A percentile compares a stretch with the other conserved stretches of the same genome.
These are phyloP conservation scores for Chlamydomonas incerta DNA, from an alignment of 139 green algal genomes.

Conservation along the genomic window DNA sequence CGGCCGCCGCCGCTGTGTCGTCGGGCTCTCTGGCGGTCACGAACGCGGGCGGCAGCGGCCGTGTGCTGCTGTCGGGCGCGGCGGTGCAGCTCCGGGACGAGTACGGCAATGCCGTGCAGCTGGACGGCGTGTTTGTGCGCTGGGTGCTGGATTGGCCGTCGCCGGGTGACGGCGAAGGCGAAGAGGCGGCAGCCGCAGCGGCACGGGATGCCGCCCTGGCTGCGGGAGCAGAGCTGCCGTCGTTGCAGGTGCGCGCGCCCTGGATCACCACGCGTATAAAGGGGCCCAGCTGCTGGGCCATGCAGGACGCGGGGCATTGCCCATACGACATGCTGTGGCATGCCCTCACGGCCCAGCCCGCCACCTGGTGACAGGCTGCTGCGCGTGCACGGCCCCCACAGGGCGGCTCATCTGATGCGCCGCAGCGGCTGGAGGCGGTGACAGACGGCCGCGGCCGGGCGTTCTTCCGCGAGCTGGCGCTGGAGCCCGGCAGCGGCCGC, in stretches of 20 bases:
- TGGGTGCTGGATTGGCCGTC: slow-evolving; percentile 53
- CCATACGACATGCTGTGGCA: too few species aligned
- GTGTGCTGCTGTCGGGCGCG: slow-evolving; percentile 55
- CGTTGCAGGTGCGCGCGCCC: not conserved
- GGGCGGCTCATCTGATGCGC: slow-evolving; percentile 34
- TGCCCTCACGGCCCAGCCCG: too few species aligned
- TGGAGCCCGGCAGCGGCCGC: slow-evolving; percentile 63
- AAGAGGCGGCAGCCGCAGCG: not conserved
- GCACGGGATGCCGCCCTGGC: not conserved
- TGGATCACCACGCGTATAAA: too few species aligned
- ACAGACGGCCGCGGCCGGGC: slow-evolving; percentile 64
- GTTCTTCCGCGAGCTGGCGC: slow-evolving; percentile 62
- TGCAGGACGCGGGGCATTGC: too few species aligned
- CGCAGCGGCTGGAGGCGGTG: slow-evolving; percentile 39
- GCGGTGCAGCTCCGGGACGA: slow-evolving; percentile 70
- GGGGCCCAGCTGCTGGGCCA: too few species aligned
- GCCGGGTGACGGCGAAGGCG: not conserved
- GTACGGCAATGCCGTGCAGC: slow-evolving; percentile 57
- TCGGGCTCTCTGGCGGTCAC: slow-evolving; percentile 32
- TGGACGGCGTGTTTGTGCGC: slow-evolving; percentile 52
- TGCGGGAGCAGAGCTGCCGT: not conserved
- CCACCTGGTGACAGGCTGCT: too few species aligned
- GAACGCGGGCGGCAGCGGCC: slow-evolving; percentile 51
- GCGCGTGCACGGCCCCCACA: not conserved
- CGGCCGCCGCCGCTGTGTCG: not conserved